Percentiles rank a stretch among this genome's conserved stretches.
These are phyloP conservation scores for Drosera capensis DNA, from an alignment of 148 eudicot genomes.

Conservation along the genomic window DNA sequence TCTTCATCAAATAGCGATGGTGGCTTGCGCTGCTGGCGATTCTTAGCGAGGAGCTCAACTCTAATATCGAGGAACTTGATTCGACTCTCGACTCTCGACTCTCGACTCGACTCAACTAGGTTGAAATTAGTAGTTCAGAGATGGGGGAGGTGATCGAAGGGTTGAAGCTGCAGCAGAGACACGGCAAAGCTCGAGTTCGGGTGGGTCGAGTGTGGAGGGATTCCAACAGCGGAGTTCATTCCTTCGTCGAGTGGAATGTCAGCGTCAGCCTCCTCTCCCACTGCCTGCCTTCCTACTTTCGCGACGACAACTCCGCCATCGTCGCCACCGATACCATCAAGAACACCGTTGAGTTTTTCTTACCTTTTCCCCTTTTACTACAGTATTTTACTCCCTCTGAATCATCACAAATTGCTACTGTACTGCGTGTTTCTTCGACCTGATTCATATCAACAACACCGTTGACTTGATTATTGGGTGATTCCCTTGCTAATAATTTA, in stretches of 20 bases:
- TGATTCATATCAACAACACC: too few relatives aligned
- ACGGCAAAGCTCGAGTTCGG: slow-evolving; percentile 78
- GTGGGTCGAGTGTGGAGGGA: slow-evolving; percentile 76
- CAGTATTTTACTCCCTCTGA: background rate
- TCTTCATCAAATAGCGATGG: too few relatives aligned
- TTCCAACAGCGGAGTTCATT: slow-evolving; percentile 27
- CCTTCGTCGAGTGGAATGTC: slow-evolving; percentile 74
- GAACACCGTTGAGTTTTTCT: slow-evolving; percentile 49
- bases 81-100: too few relatives aligned
- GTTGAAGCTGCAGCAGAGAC: slow-evolving; percentile 50
- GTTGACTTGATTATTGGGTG: too few relatives aligned
- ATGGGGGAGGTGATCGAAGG: slow-evolving; percentile 28
- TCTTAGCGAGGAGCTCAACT: too few relatives aligned
- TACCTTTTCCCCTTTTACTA: background rate
- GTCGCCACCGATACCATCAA: slow-evolving; percentile 98
- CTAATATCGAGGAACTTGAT: too few relatives aligned
- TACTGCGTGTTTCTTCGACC: too few relatives aligned
- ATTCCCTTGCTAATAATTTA: too few relatives aligned
- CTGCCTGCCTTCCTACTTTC: slow-evolving; percentile 43
- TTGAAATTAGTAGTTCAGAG: too few relatives aligned
- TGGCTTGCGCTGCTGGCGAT: too few relatives aligned
- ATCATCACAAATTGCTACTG: too few relatives aligned
- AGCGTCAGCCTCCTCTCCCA: slow-evolving; percentile 62
- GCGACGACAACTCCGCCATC: slow-evolving; percentile 59
- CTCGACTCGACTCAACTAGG: too few relatives aligned